Evolutionary conservation across 257 asterid genomes (phyloP), one percentile per base, ranked within the genome.

Genomic region (Prunella vulgaris): DNA sequence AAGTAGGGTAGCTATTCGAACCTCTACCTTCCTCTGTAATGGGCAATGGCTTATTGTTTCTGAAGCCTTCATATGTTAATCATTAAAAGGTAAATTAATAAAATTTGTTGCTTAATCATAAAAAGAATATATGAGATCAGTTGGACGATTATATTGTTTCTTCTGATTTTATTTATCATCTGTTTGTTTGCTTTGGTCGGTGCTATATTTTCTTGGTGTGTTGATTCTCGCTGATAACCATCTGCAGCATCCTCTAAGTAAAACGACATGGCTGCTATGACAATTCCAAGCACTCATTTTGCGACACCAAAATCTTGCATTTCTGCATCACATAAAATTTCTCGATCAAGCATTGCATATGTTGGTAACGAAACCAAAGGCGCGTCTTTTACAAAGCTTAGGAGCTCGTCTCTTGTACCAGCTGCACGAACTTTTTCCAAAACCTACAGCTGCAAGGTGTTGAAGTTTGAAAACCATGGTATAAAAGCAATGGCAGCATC

Each of bases 231-330:
- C 64, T 58, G 42, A 27, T 14, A 58, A 14, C 21, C 38, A 58
- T 56, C 35, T 25, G 35, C 66, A 46, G 53, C 7, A 46, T 46
- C 48, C 48, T 58, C 48, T 28, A 52, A 60, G 51, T 20, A 42
- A 53, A 54, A 54, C 30, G 53, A 73, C 66, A 87, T 85, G 95
- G 88, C 89, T 65, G 82, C 85, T 68, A 73, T 69, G 49, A 64
- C 88, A 66, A 69, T 77, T 58, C 78, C 83, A 7, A 65, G 81
- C 44, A 30, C 83, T 12, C 84, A 78, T 60, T 66, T 85, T 63
- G 77, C 32, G 12, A 46, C 67, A 37, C 30, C 52, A 61, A 61
- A 61, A 2, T 4, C 51, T 35, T 61, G 67, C 51, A 37, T 18
- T 61, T 61, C 51, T 5, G 67, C 67, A 18, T 7, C 10, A 9